Evolutionary conservation across 805 yeast genomes (phyloP).

Genomic region (Hanseniaspora meyeri): DNA sequence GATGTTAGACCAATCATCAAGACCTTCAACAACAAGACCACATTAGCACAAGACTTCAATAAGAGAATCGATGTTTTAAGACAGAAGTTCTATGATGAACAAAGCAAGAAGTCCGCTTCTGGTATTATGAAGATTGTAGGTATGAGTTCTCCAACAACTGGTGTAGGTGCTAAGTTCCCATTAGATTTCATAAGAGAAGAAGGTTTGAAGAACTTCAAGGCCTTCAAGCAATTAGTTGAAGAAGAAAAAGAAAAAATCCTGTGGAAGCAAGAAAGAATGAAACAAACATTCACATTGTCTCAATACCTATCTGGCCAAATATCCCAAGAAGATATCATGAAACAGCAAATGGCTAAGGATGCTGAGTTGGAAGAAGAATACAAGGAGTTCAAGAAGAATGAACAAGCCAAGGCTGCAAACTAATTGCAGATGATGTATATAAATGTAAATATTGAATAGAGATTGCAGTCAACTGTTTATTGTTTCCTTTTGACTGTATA

Average conservation of each 20-base stretch:
- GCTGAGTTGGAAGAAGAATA: slow-evolving; percentile 29
- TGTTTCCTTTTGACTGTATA: background rate
- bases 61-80: slow-evolving; percentile 67
- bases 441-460: background rate
- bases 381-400: slow-evolving; percentile 23
- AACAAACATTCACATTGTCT: slow-evolving; percentile 68
- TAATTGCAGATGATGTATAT: background rate
- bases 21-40: slow-evolving; percentile 53
- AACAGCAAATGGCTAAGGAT: slow-evolving; percentile 33
- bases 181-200: slow-evolving; percentile 81
- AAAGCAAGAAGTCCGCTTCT: slow-evolving; percentile 32
- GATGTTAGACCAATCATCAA: slow-evolving; percentile 83
- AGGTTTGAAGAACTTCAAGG: slow-evolving; percentile 78
- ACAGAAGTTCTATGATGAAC: slow-evolving; percentile 52
- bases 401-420: slow-evolving; percentile 14
- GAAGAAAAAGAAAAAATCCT: slow-evolving; percentile 59
- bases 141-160: slow-evolving; percentile 25
- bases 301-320: slow-evolving; percentile 74
- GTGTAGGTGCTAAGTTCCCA: slow-evolving; percentile 41
- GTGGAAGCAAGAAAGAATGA: slow-evolving; percentile 62
- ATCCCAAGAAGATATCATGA: slow-evolving; percentile 51
- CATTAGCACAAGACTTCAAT: slow-evolving; percentile 68
- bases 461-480: background rate
- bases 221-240: slow-evolving; percentile 67
- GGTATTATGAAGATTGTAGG: slow-evolving; percentile 57